Percentiles rank a stretch among this genome's conserved stretches.
Evolutionary conservation across 2,329 filamentous ascomycete species (phyloP).

Genomic region (Sphaerulina vaccinii): DNA sequence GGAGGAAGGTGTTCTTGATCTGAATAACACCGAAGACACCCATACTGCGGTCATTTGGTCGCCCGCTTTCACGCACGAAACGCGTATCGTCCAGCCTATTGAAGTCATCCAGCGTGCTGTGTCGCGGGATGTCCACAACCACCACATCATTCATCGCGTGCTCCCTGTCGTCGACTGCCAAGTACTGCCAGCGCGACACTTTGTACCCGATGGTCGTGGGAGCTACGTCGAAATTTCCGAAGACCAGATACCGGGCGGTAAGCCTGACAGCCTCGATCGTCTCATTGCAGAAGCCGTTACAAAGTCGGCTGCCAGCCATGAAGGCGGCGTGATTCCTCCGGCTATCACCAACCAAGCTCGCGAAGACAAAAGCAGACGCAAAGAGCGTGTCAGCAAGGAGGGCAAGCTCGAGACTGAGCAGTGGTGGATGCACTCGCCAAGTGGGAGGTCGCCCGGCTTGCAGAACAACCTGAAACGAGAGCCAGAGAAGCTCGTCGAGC

Average conservation of each 20-base stretch:
- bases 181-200: constrained; percentile 54
- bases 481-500: not conserved
- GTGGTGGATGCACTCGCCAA: not conserved
- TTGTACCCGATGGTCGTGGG: constrained; percentile 38
- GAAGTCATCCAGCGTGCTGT: constrained; percentile 33
- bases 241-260: constrained; percentile 6
- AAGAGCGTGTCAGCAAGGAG: not conserved
- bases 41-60: constrained; percentile 14
- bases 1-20: constrained; percentile 11
- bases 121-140: constrained; percentile 54
- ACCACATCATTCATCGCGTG: constrained; percentile 53
- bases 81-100: constrained; percentile 13
- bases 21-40: constrained; percentile 14
- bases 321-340: not conserved
- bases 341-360: not conserved
- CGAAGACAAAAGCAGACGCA: not conserved
- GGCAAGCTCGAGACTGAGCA: not conserved
- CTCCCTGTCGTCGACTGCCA: constrained; percentile 55
- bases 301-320: not conserved
- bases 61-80: constrained; percentile 16
- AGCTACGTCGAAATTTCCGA: constrained; percentile 13
- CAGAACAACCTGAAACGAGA: not conserved
- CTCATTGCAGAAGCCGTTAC: constrained; percentile 7
- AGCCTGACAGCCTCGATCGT: not conserved
- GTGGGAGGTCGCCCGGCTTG: not conserved